Base-by-base conservation (phyloP, 2,329 filamentous ascomycete species). In the Dothideomycetes sp. region DNA sequence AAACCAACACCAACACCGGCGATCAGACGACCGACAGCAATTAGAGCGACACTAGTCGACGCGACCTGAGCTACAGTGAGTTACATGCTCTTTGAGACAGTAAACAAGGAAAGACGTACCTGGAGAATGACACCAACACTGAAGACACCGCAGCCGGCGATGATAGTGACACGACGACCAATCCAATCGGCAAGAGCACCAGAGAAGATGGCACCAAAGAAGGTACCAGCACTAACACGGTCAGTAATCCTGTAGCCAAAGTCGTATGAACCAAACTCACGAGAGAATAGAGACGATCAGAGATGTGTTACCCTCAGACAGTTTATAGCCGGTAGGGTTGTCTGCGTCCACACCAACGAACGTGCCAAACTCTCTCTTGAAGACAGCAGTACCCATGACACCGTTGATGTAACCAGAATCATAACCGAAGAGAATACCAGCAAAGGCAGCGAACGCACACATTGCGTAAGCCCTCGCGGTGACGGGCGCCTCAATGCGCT, bases 281-380 rank as follows among this genome's bases (percentile, higher is more conserved):
- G 81, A 85, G 13, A 87, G 70, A 49, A 86, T 85, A 5, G 82
- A 84, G 24, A 84, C 80, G 45, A 83, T 77, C 28, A 77, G 66
- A 0, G 80, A 81, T 31, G 74, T 55, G 38, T 60, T 45, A 45
- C 53, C 56, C 4, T 55, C 52, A 17, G 47, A 41, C 46, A 59
- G 57, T 39, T 34, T 43, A 45, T 51, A 54, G 32, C 49, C 52
- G 12, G 38, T 44, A 4, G 47, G 35, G n/a, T 49, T 44, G 8
- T 41, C 41, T 1, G 44, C 39, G 12, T 41, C 47, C 18, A 46
- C 15, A 8, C 34, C 39, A 18, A 38, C 40, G n/a, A 32, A 28
- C 6, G 30, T 33, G 5, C 58, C 57, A 19, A 60, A 60, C 30
- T 58, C 48, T 10, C 41, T 33, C 44, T 54, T 69, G 58, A 73